A percentile compares a stretch with the other conserved stretches of the same genome.
Evolutionary conservation across 257 asterid species (phyloP).

Genomic region (Ballota nigra): DNA sequence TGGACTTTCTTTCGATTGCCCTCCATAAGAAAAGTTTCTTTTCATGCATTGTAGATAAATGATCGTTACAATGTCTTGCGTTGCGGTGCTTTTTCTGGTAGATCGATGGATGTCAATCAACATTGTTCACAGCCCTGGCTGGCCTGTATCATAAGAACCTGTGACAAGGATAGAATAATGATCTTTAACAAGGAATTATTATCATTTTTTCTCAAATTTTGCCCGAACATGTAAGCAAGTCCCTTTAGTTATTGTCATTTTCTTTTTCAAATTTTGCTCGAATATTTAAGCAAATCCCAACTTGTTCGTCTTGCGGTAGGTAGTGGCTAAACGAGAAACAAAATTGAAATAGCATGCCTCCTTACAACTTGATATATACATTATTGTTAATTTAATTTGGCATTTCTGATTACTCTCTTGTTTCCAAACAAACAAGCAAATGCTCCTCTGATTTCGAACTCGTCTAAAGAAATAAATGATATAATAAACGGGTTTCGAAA

Average conservation of each 20-base stretch:
- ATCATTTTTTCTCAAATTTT: neutral
- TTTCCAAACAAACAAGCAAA: neutral
- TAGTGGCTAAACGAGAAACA: neutral
- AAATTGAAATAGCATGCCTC: neutral
- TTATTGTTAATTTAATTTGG: neutral
- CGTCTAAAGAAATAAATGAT: too few relatives aligned
- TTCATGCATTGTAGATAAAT: constrained; percentile 44
- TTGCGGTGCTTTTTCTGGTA: constrained; percentile 36
- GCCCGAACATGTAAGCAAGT: neutral
- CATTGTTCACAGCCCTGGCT: neutral
- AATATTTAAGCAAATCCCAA: neutral
- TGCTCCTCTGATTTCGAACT: too few relatives aligned
- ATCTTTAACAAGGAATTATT: neutral
- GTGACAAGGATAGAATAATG: neutral
- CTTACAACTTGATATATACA: neutral
- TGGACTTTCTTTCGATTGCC: neutral
- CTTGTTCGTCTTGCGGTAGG: neutral
- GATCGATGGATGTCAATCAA: constrained; percentile 28
- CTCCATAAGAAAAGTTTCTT: constrained; percentile 22
- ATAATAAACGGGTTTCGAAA: too few relatives aligned
- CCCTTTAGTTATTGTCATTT: neutral
- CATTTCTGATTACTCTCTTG: neutral
- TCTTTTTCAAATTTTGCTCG: neutral
- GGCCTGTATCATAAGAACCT: neutral
- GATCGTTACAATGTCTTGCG: constrained; percentile 45